Evolutionary conservation across 2,329 filamentous ascomycete species (phyloP), one percentile per base, ranked within the genome.

Genomic region (Sordariomycetes sp.): DNA sequence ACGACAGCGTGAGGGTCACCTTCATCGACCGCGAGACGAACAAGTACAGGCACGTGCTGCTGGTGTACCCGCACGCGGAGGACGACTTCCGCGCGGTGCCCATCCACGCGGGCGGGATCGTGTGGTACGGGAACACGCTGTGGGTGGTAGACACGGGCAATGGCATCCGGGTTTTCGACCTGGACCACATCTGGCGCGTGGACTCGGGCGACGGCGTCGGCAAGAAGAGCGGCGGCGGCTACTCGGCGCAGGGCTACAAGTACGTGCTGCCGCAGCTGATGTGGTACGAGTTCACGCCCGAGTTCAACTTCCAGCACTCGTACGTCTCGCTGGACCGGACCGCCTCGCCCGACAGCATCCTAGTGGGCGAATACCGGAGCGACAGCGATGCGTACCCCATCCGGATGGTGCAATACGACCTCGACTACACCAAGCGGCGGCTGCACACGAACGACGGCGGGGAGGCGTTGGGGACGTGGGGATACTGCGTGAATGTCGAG

Each of bases 131-230:
- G 3, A 63, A 69, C 54, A 64, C 65, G 8, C 60, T 72, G 14
- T 72, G 66, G 62, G 68, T 72, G 3, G 67, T 71, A 1, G 70
- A 72, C 59, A 72, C 69, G 0, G 59, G 54, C 2, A 66, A 67
- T 14, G 70, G 69, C 1, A 66, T 72, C 50, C 66, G 70, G 1
- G 69, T 71, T 1, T 72, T 72, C 59, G 69, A 72, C 43, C 58
- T 72, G 60, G 60, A 60, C n/a, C 70, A 71, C 55, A 69, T 72
- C 46, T 72, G 68, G 68, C 61, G 68, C 55, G 69, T 72, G 14
- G 66, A 64, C 1, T 59, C 54, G 50, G 69, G 67, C 1, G 67
- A 71, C 54, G 65, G 61, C 1, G 66, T 70, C 8, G 70, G 70
- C 22, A 70, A 70, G 61, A 62, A 61, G 8, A 57, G 60, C 8